Base-by-base conservation (phyloP, 305 asterid species). In the Fraxinus dipetala region DNA sequence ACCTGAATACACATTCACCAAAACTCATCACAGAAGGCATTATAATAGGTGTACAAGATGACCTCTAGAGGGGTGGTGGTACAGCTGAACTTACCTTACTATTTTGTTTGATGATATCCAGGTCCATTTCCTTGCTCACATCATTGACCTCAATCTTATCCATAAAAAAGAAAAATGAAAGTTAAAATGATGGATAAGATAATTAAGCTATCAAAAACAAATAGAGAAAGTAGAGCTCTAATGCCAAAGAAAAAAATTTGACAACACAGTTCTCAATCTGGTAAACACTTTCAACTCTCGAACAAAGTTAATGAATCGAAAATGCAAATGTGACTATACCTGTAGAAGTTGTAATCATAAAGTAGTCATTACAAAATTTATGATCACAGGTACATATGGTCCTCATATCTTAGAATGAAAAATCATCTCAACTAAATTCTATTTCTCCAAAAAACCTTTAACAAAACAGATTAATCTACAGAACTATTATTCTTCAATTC, bases 81-180 rank as follows among this genome's bases (percentile, higher is more conserved):
- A 73, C 67, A 56, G 16, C 63, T 38, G 51, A 72, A 84, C 86
- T 79, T 18, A 91, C 99, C 99, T 89, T 97, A 79, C 95, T 91
- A 87, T 97, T 95, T 85, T 89, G 98, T 86, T 93, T 95, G 86
- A 97, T 93, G 82, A 97, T 95, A 89, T 97, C 99, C 94, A 97
- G 88, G 87, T 97, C 99, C 99, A 97, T 97, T 91, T 97, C 98
- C 93, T 95, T 97, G 94, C 98, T 92, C 84, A 97, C 99, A 87
- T 97, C 99, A 92, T 93, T 93, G 80, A 93, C 97, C 91, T 97
- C 99, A 84, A 95, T 95, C 99, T 97, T 87, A 72, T 59, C 56
- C 84, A 90, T 70, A 85, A 48, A 73, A 34, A 83, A 75, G 48
- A 14, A 20, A 77, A 79, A 54, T 45, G 59, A 85, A 70, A 82